phyloP scores from a whole-genome alignment of 257 asterid genomes.

The Nicotiana benthamiana region DNA sequence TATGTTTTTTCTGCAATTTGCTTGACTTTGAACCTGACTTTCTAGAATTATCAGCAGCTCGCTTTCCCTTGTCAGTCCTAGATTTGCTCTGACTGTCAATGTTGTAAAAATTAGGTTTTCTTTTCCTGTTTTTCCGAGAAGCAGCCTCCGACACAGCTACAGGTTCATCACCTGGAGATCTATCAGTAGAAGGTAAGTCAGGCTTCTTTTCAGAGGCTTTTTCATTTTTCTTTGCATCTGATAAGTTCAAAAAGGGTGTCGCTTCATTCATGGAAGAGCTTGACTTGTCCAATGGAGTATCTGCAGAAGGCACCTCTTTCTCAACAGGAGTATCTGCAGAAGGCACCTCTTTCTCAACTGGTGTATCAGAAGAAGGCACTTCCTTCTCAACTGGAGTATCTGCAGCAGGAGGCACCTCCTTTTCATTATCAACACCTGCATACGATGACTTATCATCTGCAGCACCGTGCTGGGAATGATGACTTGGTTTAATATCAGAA shows the following conservation, averaged over 20 bases:
- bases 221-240: constrained; percentile 19
- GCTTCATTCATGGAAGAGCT: constrained; percentile 28
- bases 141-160: constrained; percentile 36
- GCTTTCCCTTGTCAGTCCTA: constrained; percentile 34
- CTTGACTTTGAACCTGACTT: constrained; percentile 20
- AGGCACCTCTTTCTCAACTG: constrained; percentile 2
- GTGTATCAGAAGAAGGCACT: constrained; percentile 10
- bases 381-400: constrained; percentile 14
- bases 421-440: constrained; percentile 23
- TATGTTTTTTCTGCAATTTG: constrained; percentile 32
- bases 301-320: constrained; percentile 3
- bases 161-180: constrained; percentile 30
- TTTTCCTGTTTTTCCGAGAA: constrained; percentile 33
- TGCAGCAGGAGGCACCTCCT: constrained; percentile 21
- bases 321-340: not conserved
- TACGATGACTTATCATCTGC: constrained; percentile 33
- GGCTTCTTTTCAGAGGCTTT: constrained; percentile 33
- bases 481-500: constrained; percentile 19
- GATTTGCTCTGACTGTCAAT: constrained; percentile 31
- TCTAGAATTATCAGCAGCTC: constrained; percentile 22
- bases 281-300: constrained; percentile 11
- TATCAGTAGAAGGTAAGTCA: constrained; percentile 21
- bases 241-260: constrained; percentile 25
- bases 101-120: constrained; percentile 26
- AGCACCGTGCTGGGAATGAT: constrained; percentile 34